Conservation (phyloP, 2,329 filamentous ascomycete genomes). For the Dryadomyces quercivorus region DNA sequence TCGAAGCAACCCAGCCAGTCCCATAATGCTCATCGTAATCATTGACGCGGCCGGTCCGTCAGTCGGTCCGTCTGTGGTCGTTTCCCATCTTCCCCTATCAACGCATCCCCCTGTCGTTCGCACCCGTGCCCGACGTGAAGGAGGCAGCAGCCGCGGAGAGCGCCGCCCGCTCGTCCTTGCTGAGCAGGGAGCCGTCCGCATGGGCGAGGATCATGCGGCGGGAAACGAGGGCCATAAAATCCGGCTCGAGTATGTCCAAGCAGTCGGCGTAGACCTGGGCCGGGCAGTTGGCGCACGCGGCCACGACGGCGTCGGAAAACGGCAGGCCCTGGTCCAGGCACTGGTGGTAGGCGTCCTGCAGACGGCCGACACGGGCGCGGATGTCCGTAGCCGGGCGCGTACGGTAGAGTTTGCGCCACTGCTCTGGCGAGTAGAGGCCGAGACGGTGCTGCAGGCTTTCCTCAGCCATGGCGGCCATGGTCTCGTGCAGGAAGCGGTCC, state of each 20-base stretch:
- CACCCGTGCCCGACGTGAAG: background rate
- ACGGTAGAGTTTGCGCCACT: constrained; percentile 13
- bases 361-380: constrained; percentile 8
- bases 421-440: constrained; percentile 12
- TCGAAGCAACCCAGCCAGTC: too few species aligned
- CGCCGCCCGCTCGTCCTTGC: constrained; percentile 8
- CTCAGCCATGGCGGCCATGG: constrained; percentile 6
- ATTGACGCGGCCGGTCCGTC: too few species aligned
- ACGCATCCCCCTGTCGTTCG: background rate
- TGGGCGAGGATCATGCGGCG: constrained; percentile 12
- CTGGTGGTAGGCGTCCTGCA: constrained; percentile 12
- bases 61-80: too few species aligned
- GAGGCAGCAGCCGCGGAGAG: background rate
- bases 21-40: too few species aligned
- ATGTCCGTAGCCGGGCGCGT: constrained; percentile 11
- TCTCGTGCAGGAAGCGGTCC: constrained; percentile 11
- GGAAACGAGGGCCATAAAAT: constrained; percentile 14
- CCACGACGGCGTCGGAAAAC: constrained; percentile 10
- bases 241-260: constrained; percentile 10
- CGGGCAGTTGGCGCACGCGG: constrained; percentile 13
- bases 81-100: background rate
- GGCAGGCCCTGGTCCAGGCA: constrained; percentile 12
- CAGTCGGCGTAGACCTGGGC: constrained; percentile 12
- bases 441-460: constrained; percentile 14
- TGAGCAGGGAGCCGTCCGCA: constrained; percentile 7